Evolutionary conservation across 208 protist species (phyloP), one percentile per base, ranked within the genome.

Genomic region (Lotmaria passim): DNA sequence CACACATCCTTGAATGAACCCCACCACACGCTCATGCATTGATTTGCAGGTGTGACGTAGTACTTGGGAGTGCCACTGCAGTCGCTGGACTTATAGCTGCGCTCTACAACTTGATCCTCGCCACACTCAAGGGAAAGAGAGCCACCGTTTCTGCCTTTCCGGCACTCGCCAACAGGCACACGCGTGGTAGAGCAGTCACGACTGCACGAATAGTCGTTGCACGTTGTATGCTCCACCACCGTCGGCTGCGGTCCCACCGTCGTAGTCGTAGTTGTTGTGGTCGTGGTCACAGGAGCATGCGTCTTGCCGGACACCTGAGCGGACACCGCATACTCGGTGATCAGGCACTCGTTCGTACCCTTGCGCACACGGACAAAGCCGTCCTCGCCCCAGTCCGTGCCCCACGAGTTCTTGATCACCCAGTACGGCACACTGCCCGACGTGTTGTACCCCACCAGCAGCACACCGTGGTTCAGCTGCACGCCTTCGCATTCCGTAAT

Each of bases 361-460:
- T 73, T 81, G 11, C 50, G 34, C 57, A 96, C 81, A 33, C 69
- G 74, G 14, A 95, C 78, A 58, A 93, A 95, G 62, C 93, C 93
- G 0, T 84, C 44, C 52, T 89, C 72, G 52, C 93, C 93, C 89
- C 89, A 96, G 39, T 33, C 5, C 28, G 39, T 48, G 50, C 85
- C 87, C 90, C 90, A 95, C 17, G 70, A 84, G 81, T 97, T 97
- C 78, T 96, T 95, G 52, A 97, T 79, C 53, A 94, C 83, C 90
- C 89, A 97, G 75, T 96, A 97, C 36, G 84, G 78, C 31, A 41
- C 3, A 39, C 72, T 65, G 21, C 56, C 58, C 7, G 33, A 71
- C 28, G 69, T 77, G 58, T 91, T 82, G 73, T 91, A 97, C 55
- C 88, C 92, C 8, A 97, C 83, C 14, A 91, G 62, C 44, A 48